Percentiles rank a stretch among this genome's conserved stretches.
These are phyloP conservation scores for Cryptococcus wingfieldii DNA, from an alignment of 1,284 basidiomycete species.

Conservation along the genomic window DNA sequence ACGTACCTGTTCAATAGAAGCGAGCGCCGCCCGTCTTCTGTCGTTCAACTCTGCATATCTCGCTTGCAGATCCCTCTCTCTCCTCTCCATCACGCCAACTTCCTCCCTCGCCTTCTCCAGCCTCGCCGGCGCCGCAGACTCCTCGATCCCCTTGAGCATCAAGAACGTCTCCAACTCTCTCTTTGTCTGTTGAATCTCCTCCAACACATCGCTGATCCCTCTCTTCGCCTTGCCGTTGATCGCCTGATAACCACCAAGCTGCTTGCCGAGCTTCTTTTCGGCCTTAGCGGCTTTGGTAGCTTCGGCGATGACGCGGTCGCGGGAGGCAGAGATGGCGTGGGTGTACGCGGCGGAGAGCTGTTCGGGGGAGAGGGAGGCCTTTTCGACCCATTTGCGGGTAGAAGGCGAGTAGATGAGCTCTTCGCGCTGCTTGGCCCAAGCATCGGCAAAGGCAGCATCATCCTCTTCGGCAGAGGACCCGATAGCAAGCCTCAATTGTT, in stretches of 20 bases:
- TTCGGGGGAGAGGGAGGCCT: slow-evolving; percentile 56
- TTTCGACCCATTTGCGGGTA: slow-evolving; percentile 64
- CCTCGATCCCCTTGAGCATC: slow-evolving; percentile 66
- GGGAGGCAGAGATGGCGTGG: slow-evolving; percentile 59
- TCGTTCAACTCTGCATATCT: slow-evolving; percentile 75
- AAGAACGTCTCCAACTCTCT: slow-evolving; percentile 74
- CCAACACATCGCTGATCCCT: slow-evolving; percentile 64
- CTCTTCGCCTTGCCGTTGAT: slow-evolving; percentile 67
- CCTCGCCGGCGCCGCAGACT: slow-evolving; percentile 66
- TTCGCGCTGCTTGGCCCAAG: slow-evolving; percentile 65
- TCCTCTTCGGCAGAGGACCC: slow-evolving; percentile 60
- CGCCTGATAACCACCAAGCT: slow-evolving; percentile 84
- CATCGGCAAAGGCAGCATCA: slow-evolving; percentile 54
- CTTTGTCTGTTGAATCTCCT: slow-evolving; percentile 60
- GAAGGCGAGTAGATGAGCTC: slow-evolving; percentile 62
- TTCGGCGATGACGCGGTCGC: slow-evolving; percentile 75
- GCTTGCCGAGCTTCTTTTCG: slow-evolving; percentile 86
- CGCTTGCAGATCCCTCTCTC: slow-evolving; percentile 71
- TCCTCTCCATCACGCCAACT: slow-evolving; percentile 68
- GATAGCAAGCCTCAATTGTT: slow-evolving; percentile 71
- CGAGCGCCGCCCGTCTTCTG: slow-evolving; percentile 64
- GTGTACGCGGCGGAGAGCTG: slow-evolving; percentile 64
- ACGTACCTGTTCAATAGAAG: slow-evolving; percentile 54
- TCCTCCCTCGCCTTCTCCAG: slow-evolving; percentile 74
- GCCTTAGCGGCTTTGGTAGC: slow-evolving; percentile 75